phyloP scores from a whole-genome alignment of 2,329 filamentous ascomycete species.

The Alternaria dauci region DNA sequence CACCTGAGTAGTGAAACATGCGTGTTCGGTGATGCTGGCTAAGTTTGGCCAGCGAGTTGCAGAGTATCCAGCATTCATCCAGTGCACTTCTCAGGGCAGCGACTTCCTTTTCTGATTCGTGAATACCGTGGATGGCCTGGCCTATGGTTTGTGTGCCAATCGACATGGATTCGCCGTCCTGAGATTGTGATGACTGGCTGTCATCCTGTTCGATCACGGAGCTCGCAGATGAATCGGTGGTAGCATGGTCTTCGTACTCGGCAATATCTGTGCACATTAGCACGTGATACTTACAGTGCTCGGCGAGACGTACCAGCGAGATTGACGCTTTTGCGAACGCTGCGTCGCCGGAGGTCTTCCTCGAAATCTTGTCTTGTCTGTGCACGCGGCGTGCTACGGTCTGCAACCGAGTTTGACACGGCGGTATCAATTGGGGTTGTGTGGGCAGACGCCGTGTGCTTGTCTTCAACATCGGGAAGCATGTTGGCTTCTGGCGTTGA shows the following conservation, averaged over 20 bases:
- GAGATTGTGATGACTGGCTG: conserved; percentile 43
- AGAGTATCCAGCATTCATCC: conserved; percentile 91
- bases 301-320: conserved; percentile 71
- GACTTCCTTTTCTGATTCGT: conserved; percentile 69
- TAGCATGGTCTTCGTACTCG: conserved; percentile 53
- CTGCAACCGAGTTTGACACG: conserved; percentile 60
- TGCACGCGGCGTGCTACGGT: conserved; percentile 80
- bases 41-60: conserved; percentile 85
- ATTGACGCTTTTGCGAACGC: conserved; percentile 71
- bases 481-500: conserved; percentile 51
- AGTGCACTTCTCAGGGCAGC: conserved; percentile 77
- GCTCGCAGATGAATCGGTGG: conserved; percentile 40
- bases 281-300: not conserved
- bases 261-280: conserved; percentile 55
- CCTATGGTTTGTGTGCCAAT: conserved; percentile 52
- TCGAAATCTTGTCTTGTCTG: conserved; percentile 82
- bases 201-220: conserved; percentile 47
- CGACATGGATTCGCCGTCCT: conserved; percentile 33
- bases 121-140: conserved; percentile 65
- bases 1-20: conserved; percentile 76
- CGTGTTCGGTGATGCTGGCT: conserved; percentile 84
- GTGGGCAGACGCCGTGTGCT: conserved; percentile 54
- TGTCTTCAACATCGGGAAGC: conserved; percentile 47
- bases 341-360: conserved; percentile 60
- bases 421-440: conserved; percentile 80